Percentiles rank a stretch among this genome's conserved stretches.
Evolutionary conservation across 2,329 filamentous ascomycete genomes (phyloP).

Genomic region (Ciborinia camelliae): DNA sequence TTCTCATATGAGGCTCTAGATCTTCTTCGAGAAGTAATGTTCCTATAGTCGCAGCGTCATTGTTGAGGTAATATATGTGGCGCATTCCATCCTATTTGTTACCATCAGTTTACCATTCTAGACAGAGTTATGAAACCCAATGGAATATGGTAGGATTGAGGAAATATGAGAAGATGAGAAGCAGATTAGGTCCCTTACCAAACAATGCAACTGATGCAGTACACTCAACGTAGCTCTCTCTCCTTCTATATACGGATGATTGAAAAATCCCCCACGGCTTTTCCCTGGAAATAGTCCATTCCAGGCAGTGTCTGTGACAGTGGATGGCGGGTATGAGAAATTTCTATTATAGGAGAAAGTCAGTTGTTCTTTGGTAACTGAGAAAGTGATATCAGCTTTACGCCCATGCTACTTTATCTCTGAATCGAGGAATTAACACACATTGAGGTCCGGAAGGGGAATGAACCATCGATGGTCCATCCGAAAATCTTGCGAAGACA

Average conservation of each 20-base stretch:
- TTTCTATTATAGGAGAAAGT: background rate
- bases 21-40: background rate
- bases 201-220: conserved; percentile 12
- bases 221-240: conserved; percentile 7
- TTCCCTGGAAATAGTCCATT: background rate
- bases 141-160: rapidly evolving
- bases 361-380: background rate
- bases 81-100: background rate
- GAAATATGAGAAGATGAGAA: background rate
- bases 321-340: conserved; percentile 11
- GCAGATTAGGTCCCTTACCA: background rate
- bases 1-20: conserved; percentile 1
- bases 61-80: background rate
- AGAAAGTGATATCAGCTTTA: background rate
- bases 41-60: background rate
- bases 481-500: background rate
- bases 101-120: background rate
- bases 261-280: background rate
- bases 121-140: background rate
- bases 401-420: no score
- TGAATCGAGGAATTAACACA: background rate
- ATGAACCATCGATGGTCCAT: background rate
- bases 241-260: background rate
- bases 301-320: conserved; percentile 1
- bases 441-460: background rate